Conservation (phyloP, 306 rosid species). For the Castanea sativa region DNA sequence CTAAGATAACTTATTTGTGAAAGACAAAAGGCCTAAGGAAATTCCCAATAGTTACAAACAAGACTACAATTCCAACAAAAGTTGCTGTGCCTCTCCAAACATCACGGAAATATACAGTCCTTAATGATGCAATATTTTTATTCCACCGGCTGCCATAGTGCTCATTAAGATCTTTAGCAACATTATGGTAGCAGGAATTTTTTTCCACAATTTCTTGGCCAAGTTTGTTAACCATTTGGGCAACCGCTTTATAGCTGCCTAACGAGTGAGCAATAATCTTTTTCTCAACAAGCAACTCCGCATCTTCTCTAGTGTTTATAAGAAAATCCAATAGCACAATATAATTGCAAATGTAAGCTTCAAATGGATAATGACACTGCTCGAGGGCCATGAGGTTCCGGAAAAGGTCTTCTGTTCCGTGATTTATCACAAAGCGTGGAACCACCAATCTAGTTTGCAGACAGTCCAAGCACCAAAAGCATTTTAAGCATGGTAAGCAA, state of each 20-base stretch:
- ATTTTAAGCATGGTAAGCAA: background rate
- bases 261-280: conserved; percentile 9
- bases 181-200: conserved; percentile 3
- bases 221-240: conserved; percentile 10
- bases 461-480: background rate
- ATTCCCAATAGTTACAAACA: conserved; percentile 27
- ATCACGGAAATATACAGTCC: conserved; percentile 52
- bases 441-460: background rate
- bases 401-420: conserved; percentile 10
- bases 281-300: conserved; percentile 22
- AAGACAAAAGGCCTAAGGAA: too few species aligned
- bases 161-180: conserved; percentile 14
- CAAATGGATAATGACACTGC: conserved; percentile 18
- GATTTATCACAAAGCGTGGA: background rate
- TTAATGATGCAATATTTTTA: conserved; percentile 36
- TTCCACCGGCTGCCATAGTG: conserved; percentile 46
- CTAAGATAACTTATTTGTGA: too few species aligned
- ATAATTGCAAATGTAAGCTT: conserved; percentile 28
- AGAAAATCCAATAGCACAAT: conserved; percentile 22
- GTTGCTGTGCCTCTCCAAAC: conserved; percentile 67
- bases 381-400: conserved; percentile 33
- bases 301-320: conserved; percentile 25
- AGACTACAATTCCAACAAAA: conserved; percentile 41
- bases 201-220: conserved; percentile 7
- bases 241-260: conserved; percentile 25